A percentile compares a stretch with the other conserved stretches of the same genome.
Evolutionary conservation across 495 filamentous ascomycete genomes (phyloP).

Genomic region (Alectoria sarmentosa): DNA sequence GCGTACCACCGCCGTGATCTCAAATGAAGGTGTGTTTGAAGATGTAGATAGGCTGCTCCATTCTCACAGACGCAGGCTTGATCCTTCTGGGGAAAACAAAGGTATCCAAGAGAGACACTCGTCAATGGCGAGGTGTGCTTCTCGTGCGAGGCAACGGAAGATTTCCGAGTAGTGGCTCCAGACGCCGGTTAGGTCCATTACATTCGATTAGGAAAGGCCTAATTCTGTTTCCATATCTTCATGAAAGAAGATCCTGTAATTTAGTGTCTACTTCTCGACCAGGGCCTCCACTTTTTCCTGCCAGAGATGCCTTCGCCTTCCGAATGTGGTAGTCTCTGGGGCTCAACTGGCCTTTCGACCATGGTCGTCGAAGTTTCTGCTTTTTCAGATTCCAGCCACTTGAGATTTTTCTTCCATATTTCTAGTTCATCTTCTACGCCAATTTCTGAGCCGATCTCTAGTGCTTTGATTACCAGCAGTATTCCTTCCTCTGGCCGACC

Average conservation of each 20-base stretch:
- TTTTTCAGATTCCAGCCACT: background rate
- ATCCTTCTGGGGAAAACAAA: accelerated
- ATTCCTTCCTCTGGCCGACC: background rate
- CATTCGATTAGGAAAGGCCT: background rate
- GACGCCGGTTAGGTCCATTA: background rate
- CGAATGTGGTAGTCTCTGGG: background rate
- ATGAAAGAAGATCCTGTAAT: background rate
- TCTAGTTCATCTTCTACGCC: background rate
- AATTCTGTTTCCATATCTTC: background rate
- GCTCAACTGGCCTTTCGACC: too few species aligned
- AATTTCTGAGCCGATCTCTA: background rate
- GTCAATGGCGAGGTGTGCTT: background rate
- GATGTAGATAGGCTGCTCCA: background rate
- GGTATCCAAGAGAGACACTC: background rate
- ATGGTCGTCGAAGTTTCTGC: background rate
- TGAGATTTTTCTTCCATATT: background rate
- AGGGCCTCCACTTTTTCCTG: background rate
- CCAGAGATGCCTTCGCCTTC: background rate
- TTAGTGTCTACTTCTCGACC: background rate
- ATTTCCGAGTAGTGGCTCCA: background rate
- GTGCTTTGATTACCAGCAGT: background rate
- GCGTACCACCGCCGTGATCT: background rate
- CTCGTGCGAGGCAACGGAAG: background rate
- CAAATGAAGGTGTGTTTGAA: background rate
- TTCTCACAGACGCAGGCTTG: background rate